Evolutionary conservation across 176 grass and related monocot genomes (phyloP).

Genomic region (Lolium rigidum): DNA sequence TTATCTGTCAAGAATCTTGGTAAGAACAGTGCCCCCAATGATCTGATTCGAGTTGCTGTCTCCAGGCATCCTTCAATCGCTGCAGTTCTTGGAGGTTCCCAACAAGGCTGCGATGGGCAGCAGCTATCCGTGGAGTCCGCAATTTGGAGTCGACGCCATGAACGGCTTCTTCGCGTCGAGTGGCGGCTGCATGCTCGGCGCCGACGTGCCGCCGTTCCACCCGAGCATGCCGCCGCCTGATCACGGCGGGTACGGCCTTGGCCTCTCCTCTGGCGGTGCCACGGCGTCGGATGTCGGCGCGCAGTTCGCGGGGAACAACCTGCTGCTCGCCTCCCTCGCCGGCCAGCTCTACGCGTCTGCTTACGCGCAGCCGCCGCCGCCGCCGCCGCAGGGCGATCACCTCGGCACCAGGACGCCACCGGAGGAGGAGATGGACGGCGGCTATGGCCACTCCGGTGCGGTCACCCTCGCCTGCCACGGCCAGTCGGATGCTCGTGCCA

Average conservation of each 20-base stretch:
- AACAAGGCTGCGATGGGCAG: slow-evolving; percentile 24
- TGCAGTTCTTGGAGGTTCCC: slow-evolving; percentile 1
- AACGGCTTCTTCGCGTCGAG: slow-evolving; percentile 45
- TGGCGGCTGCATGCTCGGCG: slow-evolving; percentile 38
- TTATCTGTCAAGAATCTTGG: slow-evolving; percentile 12
- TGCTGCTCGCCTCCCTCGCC: slow-evolving; percentile 48
- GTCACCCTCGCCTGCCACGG: slow-evolving; percentile 37
- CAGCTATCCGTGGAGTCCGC: slow-evolving; percentile 38
- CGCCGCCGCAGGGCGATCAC: slow-evolving; percentile 10
- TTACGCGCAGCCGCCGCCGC: neutral
- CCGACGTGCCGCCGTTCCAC: slow-evolving; percentile 51
- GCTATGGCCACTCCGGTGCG: slow-evolving; percentile 36
- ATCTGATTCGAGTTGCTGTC: slow-evolving; percentile 27
- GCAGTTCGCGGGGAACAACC: slow-evolving; percentile 39
- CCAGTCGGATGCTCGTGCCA: neutral
- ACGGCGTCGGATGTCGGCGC: slow-evolving; percentile 13
- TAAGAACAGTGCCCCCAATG: slow-evolving; percentile 3
- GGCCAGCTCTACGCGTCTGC: slow-evolving; percentile 40
- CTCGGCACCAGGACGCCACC: slow-evolving; percentile 3
- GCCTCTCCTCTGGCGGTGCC: slow-evolving; percentile 33
- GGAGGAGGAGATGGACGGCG: slow-evolving; percentile 37
- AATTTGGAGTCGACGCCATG: slow-evolving; percentile 52
- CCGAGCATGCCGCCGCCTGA: slow-evolving; percentile 35
- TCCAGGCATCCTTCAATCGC: slow-evolving; percentile 42
- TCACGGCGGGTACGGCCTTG: slow-evolving; percentile 40